phyloP scores from a whole-genome alignment of 805 yeast species.

The Hanseniaspora mollemarum region DNA sequence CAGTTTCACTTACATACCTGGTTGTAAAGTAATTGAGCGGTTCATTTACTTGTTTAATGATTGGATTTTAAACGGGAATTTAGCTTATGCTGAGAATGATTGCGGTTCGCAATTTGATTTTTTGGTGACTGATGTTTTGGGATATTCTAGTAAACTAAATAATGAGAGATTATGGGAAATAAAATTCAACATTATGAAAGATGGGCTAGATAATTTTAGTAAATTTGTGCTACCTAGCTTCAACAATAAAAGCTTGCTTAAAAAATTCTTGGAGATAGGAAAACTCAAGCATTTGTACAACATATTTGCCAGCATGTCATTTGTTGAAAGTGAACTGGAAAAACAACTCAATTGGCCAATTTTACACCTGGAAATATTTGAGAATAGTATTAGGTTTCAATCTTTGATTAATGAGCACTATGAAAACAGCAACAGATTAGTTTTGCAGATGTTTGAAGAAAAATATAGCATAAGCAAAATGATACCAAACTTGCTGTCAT shows the following conservation, averaged over 20 bases:
- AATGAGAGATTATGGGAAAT: constrained; percentile 63
- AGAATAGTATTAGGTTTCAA: constrained; percentile 1
- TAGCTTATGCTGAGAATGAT: constrained; percentile 7
- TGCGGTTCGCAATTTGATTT: constrained; percentile 13
- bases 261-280: constrained; percentile 68
- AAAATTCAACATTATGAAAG: constrained; percentile 59
- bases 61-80: constrained; percentile 5
- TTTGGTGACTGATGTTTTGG: constrained; percentile 12
- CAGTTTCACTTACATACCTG: neutral
- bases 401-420: constrained; percentile 4
- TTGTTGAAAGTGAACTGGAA: constrained; percentile 43
- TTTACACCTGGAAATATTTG: neutral
- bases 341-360: constrained; percentile 3
- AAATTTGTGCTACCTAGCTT: constrained; percentile 39
- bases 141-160: constrained; percentile 21
- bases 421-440: constrained; percentile 14
- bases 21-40: neutral
- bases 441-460: constrained; percentile 42
- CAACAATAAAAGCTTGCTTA: constrained; percentile 26
- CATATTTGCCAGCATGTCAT: neutral
- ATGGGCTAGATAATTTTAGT: constrained; percentile 55
- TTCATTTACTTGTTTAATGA: constrained; percentile 7
- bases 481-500: constrained; percentile 26
- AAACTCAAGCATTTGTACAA: constrained; percentile 59
- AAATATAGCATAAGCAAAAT: constrained; percentile 47